Conservation (phyloP, 2,329 filamentous ascomycete species). For the Claviceps purpurea region DNA sequence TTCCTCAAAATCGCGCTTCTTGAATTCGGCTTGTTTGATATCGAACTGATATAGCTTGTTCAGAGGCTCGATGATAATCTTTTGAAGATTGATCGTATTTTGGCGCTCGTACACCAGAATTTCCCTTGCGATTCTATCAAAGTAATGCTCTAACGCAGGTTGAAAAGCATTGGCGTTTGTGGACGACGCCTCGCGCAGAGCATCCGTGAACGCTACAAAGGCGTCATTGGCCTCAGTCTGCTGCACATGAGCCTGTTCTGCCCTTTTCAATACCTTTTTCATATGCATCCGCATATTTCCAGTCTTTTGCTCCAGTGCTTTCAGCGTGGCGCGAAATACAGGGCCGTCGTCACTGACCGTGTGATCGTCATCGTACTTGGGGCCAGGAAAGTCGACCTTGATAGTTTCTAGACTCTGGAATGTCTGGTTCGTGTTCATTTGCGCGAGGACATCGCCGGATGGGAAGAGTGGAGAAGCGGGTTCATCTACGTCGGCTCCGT, state of each 20-base stretch:
- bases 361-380: slow-evolving; percentile 74
- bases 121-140: slow-evolving; percentile 88
- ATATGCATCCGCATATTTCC: slow-evolving; percentile 86
- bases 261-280: slow-evolving; percentile 89
- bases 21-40: slow-evolving; percentile 93
- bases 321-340: slow-evolving; percentile 91
- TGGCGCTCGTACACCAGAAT: slow-evolving; percentile 77
- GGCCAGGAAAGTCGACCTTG: slow-evolving; percentile 79
- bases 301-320: slow-evolving; percentile 90
- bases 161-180: slow-evolving; percentile 96
- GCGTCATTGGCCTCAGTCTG: slow-evolving; percentile 80
- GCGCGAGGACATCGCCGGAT: slow-evolving; percentile 22
- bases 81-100: slow-evolving; percentile 75
- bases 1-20: slow-evolving; percentile 96
- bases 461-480: slow-evolving; percentile 37
- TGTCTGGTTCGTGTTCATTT: slow-evolving; percentile 12
- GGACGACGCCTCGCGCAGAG: slow-evolving; percentile 71
- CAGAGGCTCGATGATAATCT: slow-evolving; percentile 87
- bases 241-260: slow-evolving; percentile 73
- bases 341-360: slow-evolving; percentile 82
- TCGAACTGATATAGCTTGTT: slow-evolving; percentile 85
- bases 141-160: slow-evolving; percentile 93
- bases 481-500: slow-evolving; percentile 54
- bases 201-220: slow-evolving; percentile 68
- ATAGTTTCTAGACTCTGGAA: slow-evolving; percentile 36